Base-by-base conservation (phyloP, 2,329 filamentous ascomycete genomes). In the Dendrostoma leiphaemia region DNA sequence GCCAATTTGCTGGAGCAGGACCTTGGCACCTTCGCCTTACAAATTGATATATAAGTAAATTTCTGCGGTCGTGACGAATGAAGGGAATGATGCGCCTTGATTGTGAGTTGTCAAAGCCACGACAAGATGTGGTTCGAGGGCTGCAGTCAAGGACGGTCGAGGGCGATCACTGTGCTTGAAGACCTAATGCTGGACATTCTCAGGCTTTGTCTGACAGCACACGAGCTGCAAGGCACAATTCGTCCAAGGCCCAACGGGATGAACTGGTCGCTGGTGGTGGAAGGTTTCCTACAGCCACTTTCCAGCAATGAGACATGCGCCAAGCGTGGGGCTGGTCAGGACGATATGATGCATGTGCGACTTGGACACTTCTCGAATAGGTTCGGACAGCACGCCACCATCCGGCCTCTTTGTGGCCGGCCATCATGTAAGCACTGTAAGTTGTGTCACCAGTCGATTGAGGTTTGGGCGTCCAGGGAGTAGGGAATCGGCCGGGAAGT, bases 161-260 rank as follows among this genome's bases (percentile, higher is more conserved):
- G 28, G 43, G 29, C 17, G 10, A 15, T 24, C 21, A 13, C 21
- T 10, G 24, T 24, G 12, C 37, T 41, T 23, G 12, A 24, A 15
- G 21, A 26, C 17, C 38, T 17, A 17, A 13, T 7, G 21, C 37
- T 21, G 28, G 35, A 23, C 26, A 23, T 48, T 52, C 35, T 34
- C 47, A 52, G 32, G 47, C 45, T 34, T 19, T n/a, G 46, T 53
- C 40, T 47, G 48, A 53, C 53, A 53, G 50, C 53, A 56, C 51
- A 57, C 56, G 47, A 59, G 49, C 56, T 59, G 56, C 53, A 59
- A 59, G 56, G 53, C 53, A 59, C 53, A 50, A 48, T 31, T 52
- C 46, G 43, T 24, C 38, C 21, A 35, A 43, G 24, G 46, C 19
- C 37, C 45, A 41, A 23, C 17, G 48, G 7, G 37, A 35, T 23